These are phyloP conservation scores for Uronychia binucleata DNA, from an alignment of 73 alveolate genomes.

Conservation along the genomic window DNA sequence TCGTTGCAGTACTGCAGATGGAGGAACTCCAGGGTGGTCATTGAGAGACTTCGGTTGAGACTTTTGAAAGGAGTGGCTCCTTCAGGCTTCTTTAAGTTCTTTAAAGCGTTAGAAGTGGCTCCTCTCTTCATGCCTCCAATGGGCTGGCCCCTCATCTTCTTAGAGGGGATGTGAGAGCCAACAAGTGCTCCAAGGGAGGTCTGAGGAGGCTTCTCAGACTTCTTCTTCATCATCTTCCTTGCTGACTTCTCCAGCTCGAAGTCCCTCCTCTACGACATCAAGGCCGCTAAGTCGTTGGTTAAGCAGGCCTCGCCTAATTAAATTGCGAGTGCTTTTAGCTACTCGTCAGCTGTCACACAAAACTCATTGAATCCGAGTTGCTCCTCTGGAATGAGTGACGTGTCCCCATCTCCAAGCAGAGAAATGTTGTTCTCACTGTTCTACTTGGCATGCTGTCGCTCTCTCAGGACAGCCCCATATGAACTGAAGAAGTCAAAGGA, in stretches of 20 bases:
- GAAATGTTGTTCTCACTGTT: constrained; percentile 43
- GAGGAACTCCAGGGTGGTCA: neutral
- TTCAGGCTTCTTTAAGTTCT: neutral
- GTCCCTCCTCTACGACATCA: constrained; percentile 87
- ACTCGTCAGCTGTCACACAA: constrained; percentile 64
- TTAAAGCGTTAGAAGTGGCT: neutral
- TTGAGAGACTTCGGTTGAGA: neutral
- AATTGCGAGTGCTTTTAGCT: constrained; percentile 80
- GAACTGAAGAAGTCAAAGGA: constrained; percentile 9
- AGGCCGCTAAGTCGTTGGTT: constrained; percentile 88
- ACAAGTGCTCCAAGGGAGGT: neutral
- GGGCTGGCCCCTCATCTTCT: neutral
- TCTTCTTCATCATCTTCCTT: constrained; percentile 56
- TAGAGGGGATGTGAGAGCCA: neutral
- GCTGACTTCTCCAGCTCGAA: constrained; percentile 77
- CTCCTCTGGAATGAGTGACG: neutral
- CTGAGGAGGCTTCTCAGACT: neutral
- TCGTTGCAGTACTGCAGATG: neutral
- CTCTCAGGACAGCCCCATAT: constrained; percentile 26
- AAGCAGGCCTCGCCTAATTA: constrained; percentile 92
- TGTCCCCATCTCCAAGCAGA: constrained; percentile 3
- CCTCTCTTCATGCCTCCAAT: neutral
- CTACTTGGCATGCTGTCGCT: constrained; percentile 16
- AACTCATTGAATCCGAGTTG: neutral
- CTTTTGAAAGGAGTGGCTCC: neutral